These are phyloP conservation scores for Aspergillus fischeri DNA, from an alignment of 2,329 filamentous ascomycete species.

Conservation along the genomic window DNA sequence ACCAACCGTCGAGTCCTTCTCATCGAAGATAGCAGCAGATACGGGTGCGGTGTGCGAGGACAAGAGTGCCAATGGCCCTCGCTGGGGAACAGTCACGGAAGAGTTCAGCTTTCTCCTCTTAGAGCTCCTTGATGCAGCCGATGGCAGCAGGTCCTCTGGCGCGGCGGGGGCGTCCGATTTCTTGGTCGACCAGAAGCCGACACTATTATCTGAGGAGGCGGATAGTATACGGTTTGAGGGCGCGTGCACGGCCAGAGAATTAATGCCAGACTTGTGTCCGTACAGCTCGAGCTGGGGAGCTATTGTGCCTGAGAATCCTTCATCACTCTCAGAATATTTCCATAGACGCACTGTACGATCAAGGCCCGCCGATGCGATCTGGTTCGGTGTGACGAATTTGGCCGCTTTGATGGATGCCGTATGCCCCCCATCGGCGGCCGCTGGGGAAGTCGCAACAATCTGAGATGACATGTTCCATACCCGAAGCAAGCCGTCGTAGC, in stretches of 20 bases:
- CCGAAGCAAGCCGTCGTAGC: conserved; percentile 83
- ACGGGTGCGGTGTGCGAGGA: conserved; percentile 69
- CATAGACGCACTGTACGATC: conserved; percentile 85
- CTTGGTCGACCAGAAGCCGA: conserved; percentile 86
- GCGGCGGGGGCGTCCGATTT: conserved; percentile 72
- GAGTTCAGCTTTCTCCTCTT: conserved; percentile 73
- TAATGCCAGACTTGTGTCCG: conserved; percentile 72
- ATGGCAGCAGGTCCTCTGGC: conserved; percentile 64
- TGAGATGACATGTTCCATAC: conserved; percentile 90
- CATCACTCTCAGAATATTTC: conserved; percentile 71
- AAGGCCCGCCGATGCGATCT: conserved; percentile 76
- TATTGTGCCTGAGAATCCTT: conserved; percentile 58
- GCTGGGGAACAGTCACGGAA: conserved; percentile 59
- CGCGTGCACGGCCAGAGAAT: conserved; percentile 69
- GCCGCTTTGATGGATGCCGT: conserved; percentile 74
- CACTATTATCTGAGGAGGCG: conserved; percentile 73
- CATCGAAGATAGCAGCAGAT: conserved; percentile 79
- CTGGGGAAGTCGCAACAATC: conserved; percentile 70
- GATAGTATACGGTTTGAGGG: conserved; percentile 75
- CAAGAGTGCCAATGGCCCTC: conserved; percentile 74
- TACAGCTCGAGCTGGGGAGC: conserved; percentile 76
- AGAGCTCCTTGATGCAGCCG: conserved; percentile 56
- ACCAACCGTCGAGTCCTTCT: conserved; percentile 76
- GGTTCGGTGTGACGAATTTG: conserved; percentile 72
- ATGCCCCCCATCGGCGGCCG: conserved; percentile 66